phyloP scores from a whole-genome alignment of 2,329 filamentous ascomycete genomes.

The Fusarium neocosmosporiellum region DNA sequence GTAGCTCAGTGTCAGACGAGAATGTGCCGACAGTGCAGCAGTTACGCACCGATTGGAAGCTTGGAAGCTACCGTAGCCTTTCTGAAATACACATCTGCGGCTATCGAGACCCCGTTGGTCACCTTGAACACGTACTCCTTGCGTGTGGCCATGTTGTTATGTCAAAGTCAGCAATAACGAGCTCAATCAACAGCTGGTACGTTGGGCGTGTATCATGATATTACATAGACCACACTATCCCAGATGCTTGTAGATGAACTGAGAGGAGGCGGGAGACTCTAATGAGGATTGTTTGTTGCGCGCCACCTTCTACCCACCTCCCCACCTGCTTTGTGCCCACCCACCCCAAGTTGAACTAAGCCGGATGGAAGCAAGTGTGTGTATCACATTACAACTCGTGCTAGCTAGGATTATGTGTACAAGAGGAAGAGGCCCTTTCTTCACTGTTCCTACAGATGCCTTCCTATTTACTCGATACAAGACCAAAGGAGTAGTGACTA shows the following conservation, averaged over 20 bases:
- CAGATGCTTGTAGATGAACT: not conserved
- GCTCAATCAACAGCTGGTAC: not conserved
- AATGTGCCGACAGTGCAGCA: not conserved
- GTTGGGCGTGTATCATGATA: not conserved
- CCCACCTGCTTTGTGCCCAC: not conserved
- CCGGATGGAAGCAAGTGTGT: not conserved
- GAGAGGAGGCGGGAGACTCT: not conserved
- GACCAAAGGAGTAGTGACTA: not conserved
- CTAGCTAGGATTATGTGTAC: not conserved
- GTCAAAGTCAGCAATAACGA: not conserved
- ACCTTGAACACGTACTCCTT: not conserved
- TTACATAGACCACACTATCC: not conserved
- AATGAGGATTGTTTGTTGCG: not conserved
- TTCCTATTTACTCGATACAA: not conserved
- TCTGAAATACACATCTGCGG: constrained; percentile 1
- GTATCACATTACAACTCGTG: not conserved
- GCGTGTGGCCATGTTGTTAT: not conserved
- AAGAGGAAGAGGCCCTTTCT: not conserved
- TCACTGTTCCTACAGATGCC: not conserved
- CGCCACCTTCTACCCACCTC: not conserved
- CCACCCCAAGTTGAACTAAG: not conserved
- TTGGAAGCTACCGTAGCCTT: not conserved
- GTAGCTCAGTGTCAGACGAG: not conserved
- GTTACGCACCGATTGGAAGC: not conserved
- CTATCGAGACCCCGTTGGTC: not conserved